A percentile compares a stretch with the other conserved stretches of the same genome.
Conservation (phyloP, 306 rosid species). For the Fragaria vesca region DNA sequence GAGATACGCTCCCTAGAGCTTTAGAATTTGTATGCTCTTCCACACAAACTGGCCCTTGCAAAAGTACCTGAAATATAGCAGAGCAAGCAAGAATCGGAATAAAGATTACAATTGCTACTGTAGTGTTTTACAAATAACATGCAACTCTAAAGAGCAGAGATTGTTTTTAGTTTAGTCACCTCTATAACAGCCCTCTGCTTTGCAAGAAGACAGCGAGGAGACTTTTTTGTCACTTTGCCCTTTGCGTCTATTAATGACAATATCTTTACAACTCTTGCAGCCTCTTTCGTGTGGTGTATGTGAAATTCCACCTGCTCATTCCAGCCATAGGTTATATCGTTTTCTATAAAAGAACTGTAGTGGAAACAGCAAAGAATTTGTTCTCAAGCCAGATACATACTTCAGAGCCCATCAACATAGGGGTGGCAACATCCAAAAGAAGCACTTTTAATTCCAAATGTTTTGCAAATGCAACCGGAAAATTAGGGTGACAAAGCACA, state of each 20-base stretch:
- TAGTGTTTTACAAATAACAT: neutral
- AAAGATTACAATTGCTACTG: neutral
- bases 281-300: constrained; percentile 82
- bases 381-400: constrained; percentile 33
- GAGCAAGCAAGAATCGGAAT: constrained; percentile 2
- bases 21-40: constrained; percentile 63
- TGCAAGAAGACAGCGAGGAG: constrained; percentile 81
- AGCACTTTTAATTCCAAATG: constrained; percentile 86
- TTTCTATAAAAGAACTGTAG: constrained; percentile 7
- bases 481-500: constrained; percentile 91
- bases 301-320: constrained; percentile 81
- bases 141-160: constrained; percentile 1
- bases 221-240: constrained; percentile 77
- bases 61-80: constrained; percentile 49
- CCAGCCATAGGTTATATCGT: constrained; percentile 7
- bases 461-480: constrained; percentile 68
- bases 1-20: constrained; percentile 82
- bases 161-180: constrained; percentile 45
- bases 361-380: constrained; percentile 14
- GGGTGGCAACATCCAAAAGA: constrained; percentile 75
- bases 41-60: constrained; percentile 74
- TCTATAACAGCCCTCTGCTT: constrained; percentile 88
- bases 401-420: constrained; percentile 84
- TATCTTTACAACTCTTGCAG: constrained; percentile 71
- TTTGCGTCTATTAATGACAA: constrained; percentile 72